Evolutionary conservation across 2,329 filamentous ascomycete species (phyloP), one percentile per base, ranked within the genome.

Genomic region (Colletotrichum sp.): DNA sequence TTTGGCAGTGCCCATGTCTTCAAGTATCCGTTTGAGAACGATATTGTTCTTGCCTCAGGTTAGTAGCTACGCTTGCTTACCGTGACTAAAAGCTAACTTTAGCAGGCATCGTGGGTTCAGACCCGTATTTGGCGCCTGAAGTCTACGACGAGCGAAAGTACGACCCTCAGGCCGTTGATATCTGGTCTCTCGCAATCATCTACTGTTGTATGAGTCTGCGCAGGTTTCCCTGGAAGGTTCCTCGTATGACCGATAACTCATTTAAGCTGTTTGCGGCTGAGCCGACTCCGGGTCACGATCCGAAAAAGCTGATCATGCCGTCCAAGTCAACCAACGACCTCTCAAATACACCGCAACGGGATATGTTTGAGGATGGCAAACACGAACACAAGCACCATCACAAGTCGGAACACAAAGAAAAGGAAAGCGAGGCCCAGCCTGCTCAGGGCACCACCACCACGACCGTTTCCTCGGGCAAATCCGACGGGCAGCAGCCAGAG

Each of bases 151-250:
- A 96, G 77, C 93, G 94, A 79, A 96, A 96, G 82, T 99, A 99
- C 83, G 96, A 99, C 81, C 96, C 97, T 1, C 94, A 96, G 77
- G 95, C 96, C 8, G 95, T 96, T 2, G 97, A 99, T 86, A 96
- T 99, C 76, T 99, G 97, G 97, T 99, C 97, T 13, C 89, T 99
- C 76, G 97, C 96, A 21, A 99, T 99, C 80, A 99, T 99, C 71
- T 99, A 96, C 86, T 99, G 97, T 86, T 99, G 97, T 88, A 99
- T 99, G 97, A 97, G 95, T 7, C 89, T 99, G 57, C 92, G 97
- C 26, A 90, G 97, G 44, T 99, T 99, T 82, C 97, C 97, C 0
- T 99, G 97, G 97, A 99, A 99, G 87, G 93, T 98, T 44, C 97
- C 97, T 6, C 92, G 96, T 55, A 88, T 96, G 83, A 95, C 95